Evolutionary conservation across 2,329 filamentous ascomycete species (phyloP), one percentile per base, ranked within the genome.

Genomic region (Alternaria solani): DNA sequence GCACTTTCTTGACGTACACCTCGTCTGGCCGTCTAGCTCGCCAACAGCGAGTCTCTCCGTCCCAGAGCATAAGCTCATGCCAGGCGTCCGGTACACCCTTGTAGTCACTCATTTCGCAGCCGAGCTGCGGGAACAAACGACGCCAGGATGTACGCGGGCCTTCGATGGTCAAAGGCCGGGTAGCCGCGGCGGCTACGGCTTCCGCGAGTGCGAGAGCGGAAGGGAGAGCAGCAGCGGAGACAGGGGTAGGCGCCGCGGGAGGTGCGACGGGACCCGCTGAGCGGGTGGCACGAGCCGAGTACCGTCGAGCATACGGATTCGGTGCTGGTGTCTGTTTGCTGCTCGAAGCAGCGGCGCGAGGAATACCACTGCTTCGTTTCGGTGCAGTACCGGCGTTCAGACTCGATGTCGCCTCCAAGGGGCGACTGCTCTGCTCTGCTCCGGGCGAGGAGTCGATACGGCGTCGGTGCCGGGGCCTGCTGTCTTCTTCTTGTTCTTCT

Each of bases 21-120:
- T 46, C 26, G 12, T 4, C 11, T 2, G 14, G 23, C 18, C 34
- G 30, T 16, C 32, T 34, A 1, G 23, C 32, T 25, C 7, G 2
- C 26, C 25, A 58, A 12, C 11, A 16, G 5, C 26, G 20, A 7
- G 6, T 6, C 11, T 36, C 32, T 7, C 25, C 4, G 7, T 51
- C 36, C 52, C 52, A 61, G 1, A 48, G 9, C 38, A 58, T 58
- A n/a, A 26, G 49, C 20, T 34, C 55, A 30, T 34, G 39, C 57
- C 57, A 60, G 2, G 26, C 44, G 4, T 46, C 44, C 20, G 39
- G 25, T 7, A 11, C 26, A 1, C 43, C 56, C 1, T 26, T 30
- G 23, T 48, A 43, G 1, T 49, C 30, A 0, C 16, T 32, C 4
- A 57, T 12, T 4, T 26, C 38, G 5, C 8, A n/a, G 1, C 36